Conservation (phyloP, 192 early-diverging fungal species). For the Thoreauomyces humboldtii region DNA sequence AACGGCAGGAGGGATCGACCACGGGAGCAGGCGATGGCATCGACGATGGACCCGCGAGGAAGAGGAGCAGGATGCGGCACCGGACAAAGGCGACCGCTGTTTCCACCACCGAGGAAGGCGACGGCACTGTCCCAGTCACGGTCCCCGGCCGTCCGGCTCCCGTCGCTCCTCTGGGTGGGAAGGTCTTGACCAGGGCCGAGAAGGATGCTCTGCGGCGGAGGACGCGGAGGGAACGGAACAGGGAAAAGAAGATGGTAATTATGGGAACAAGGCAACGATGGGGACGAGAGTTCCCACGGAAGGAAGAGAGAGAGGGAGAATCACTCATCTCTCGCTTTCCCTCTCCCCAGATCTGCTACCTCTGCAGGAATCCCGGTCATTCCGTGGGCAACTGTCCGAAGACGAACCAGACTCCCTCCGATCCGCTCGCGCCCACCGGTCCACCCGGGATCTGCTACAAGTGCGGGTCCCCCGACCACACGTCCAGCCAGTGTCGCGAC, state of each 20-base stretch:
- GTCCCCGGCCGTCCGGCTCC: no score
- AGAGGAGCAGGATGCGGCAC: slow-evolving; percentile 35
- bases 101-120: no score
- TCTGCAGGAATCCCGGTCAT: slow-evolving; percentile 81
- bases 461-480: slow-evolving; percentile 85
- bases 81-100: not conserved
- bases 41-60: slow-evolving; percentile 14
- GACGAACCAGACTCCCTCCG: slow-evolving; percentile 17
- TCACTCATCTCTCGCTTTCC: no score
- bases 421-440: slow-evolving; percentile 1
- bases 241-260: slow-evolving; percentile 45
- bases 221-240: slow-evolving; percentile 32
- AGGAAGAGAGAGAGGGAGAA: no score
- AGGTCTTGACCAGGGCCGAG: slow-evolving; percentile 35
- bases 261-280: no score
- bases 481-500: slow-evolving; percentile 71
- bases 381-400: slow-evolving; percentile 78
- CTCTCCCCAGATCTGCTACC: slow-evolving; percentile 78
- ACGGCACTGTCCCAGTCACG: no score
- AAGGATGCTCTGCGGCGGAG: slow-evolving; percentile 38
- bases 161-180: slow-evolving; percentile 14
- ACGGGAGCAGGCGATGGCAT: not conserved
- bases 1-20: no score
- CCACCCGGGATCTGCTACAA: slow-evolving; percentile 74
- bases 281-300: no score